Evolutionary conservation across 192 early-diverging fungal genomes (phyloP), one percentile per base, ranked within the genome.

Genomic region (Coemansia reversa): DNA sequence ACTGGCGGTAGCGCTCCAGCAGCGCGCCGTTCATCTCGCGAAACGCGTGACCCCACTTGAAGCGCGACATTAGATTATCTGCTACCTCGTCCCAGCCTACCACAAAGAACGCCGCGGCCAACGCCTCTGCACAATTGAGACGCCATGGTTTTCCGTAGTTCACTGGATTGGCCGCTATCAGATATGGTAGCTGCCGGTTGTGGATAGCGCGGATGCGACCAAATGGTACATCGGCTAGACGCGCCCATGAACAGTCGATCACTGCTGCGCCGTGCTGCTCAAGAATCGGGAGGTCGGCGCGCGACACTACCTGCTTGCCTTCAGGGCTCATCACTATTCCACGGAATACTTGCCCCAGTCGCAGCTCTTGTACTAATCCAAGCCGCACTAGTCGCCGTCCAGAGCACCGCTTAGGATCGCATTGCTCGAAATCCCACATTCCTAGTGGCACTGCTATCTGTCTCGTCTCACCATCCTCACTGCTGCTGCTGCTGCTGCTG

Each of bases 391-490:
- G 75, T 67, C 93, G 93, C 51, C 91, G 89, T 55, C 97, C 96
- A 3, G 93, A 96, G 78, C 96, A 98, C 18, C 95, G 88, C 76
- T 97, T 96, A 0, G 97, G 97, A 73, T 99, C 97, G 82, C 96
- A 98, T 72, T 99, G 97, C 60, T 92, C 92, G 85, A 99, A 99
- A 76, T 99, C 97, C 93, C 91, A 92, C 90, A 92, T 91, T 53
- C 83, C 88, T 14, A 92, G 74, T 14, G 90, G 87, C 71, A 92
- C 73, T 0, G 67, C 25, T 8, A 79, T 69, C 20, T n/a, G 33
- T 7, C 33, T 35, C 5, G 33, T 35, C 6, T 35, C 33, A 12
- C 33, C 33, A 11, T 35, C 33, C 11, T 35, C 33, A 1, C 33
- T 30, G 18, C 51, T 58, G 58, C 45, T 64, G 33, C 49, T 22